Conservation (phyloP, 2,329 filamentous ascomycete genomes). For the Elsinoe fawcettii region DNA sequence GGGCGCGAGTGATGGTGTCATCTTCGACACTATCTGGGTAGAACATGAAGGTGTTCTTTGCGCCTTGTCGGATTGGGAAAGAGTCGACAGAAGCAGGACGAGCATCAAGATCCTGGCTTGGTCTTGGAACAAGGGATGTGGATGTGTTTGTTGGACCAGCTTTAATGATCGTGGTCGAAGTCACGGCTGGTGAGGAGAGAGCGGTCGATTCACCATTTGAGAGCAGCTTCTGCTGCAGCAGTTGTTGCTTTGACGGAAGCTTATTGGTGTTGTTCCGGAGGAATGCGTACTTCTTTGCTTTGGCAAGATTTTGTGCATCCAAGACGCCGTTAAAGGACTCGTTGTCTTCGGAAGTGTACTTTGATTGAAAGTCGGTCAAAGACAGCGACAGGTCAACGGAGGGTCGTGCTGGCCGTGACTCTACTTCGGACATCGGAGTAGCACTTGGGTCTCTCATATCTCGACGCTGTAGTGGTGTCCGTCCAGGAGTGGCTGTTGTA, state of each 20-base stretch:
- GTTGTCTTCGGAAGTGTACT: constrained; percentile 96
- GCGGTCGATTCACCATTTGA: constrained; percentile 29
- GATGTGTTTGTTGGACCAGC: background rate
- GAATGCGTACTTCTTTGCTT: constrained; percentile 78
- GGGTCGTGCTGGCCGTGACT: constrained; percentile 32
- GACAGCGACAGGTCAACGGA: constrained; percentile 69
- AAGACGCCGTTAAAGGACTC: constrained; percentile 91
- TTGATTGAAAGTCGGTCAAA: constrained; percentile 76
- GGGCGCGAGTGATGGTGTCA: constrained; percentile 50
- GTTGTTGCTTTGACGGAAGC: constrained; percentile 56
- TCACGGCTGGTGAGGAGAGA: background rate
- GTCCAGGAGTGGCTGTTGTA: constrained; percentile 40
- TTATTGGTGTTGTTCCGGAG: constrained; percentile 76
- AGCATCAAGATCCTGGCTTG: constrained; percentile 54
- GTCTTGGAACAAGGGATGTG: constrained; percentile 30
- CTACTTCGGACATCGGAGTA: constrained; percentile 42
- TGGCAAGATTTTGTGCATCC: constrained; percentile 82
- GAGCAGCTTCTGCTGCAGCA: constrained; percentile 55
- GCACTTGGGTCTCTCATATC: constrained; percentile 24
- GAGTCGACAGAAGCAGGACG: constrained; percentile 69
- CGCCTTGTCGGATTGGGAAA: constrained; percentile 54
- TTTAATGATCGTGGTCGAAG: background rate
- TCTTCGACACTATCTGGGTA: constrained; percentile 56
- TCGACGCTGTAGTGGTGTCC: constrained; percentile 53
- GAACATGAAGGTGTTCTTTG: constrained; percentile 87